phyloP scores from a whole-genome alignment of 306 rosid species.

The Dryas drummondii region DNA sequence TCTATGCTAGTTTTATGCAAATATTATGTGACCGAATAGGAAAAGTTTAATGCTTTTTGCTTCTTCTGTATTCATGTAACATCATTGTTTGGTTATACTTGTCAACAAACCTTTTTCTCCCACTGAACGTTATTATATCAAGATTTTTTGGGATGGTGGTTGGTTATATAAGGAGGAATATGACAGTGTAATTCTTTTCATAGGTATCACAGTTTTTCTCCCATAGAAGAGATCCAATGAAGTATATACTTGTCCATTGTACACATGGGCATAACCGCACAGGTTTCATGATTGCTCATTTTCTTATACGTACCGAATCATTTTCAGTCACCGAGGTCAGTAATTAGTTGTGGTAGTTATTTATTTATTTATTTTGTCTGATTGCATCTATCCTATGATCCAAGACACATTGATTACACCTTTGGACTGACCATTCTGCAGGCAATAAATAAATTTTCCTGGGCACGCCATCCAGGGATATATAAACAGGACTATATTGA shows the following conservation, averaged over 20 bases:
- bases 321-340: constrained; percentile 82
- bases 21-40: not conserved
- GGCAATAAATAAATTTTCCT: constrained; percentile 79
- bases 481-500: constrained; percentile 92
- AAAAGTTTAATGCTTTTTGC: not conserved
- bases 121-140: not conserved
- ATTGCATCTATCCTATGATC: not conserved
- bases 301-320: constrained; percentile 70
- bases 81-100: not conserved
- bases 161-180: too few species aligned
- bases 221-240: constrained; percentile 73
- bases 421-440: constrained; percentile 28
- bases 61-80: not conserved
- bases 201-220: constrained; percentile 74
- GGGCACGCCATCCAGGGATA: constrained; percentile 95
- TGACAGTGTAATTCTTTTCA: constrained; percentile 15
- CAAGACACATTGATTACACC: not conserved
- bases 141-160: not conserved
- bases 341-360: not conserved
- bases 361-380: not conserved
- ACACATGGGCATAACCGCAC: constrained; percentile 99
- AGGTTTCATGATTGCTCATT: constrained; percentile 91
- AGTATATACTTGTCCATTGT: constrained; percentile 93
- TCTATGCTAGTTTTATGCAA: not conserved
- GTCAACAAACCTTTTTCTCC: not conserved